Percentiles rank a stretch among this genome's conserved stretches.
Evolutionary conservation across 192 early-diverging fungal species (phyloP).

Genomic region (Tieghemiomyces parasiticus): DNA sequence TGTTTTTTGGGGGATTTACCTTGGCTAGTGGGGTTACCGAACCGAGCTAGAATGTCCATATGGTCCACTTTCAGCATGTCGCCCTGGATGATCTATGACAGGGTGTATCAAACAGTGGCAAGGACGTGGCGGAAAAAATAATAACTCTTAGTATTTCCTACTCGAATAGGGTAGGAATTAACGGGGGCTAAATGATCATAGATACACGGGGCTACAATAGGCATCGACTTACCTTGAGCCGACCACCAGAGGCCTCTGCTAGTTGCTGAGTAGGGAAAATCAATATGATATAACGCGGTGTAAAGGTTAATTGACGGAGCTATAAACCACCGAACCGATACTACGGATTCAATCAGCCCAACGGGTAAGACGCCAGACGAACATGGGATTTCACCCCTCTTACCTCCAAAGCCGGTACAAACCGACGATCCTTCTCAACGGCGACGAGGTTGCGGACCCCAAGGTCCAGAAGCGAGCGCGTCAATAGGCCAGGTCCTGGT

Average conservation of each 20-base stretch:
- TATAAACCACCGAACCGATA: no score
- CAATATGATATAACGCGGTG: no score
- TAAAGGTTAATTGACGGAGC: no score
- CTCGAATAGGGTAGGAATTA: no score
- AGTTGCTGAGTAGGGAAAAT: conserved; percentile 56
- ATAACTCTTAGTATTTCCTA: no score
- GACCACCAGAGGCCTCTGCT: conserved; percentile 41
- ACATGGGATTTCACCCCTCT: not conserved
- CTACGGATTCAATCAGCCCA: no score
- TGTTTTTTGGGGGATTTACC: no score
- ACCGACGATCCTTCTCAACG: conserved; percentile 58
- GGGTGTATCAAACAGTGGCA: not conserved
- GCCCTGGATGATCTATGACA: conserved; percentile 31
- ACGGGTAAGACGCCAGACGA: no score
- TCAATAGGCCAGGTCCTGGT: conserved; percentile 54
- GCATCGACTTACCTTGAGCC: conserved; percentile 29
- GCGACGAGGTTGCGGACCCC: conserved; percentile 45
- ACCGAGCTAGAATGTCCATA: conserved; percentile 22
- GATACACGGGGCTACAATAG: no score
- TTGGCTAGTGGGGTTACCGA: conserved; percentile 10
- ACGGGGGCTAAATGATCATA: no score
- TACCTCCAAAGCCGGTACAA: conserved; percentile 45
- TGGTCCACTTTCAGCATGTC: conserved; percentile 51
- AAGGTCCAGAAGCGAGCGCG: conserved; percentile 54
- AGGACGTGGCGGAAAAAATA: no score